Evolutionary conservation across 768 basidiomycete genomes (phyloP), one percentile per base, ranked within the genome.

Genomic region (Leccinum fibrillosum): DNA sequence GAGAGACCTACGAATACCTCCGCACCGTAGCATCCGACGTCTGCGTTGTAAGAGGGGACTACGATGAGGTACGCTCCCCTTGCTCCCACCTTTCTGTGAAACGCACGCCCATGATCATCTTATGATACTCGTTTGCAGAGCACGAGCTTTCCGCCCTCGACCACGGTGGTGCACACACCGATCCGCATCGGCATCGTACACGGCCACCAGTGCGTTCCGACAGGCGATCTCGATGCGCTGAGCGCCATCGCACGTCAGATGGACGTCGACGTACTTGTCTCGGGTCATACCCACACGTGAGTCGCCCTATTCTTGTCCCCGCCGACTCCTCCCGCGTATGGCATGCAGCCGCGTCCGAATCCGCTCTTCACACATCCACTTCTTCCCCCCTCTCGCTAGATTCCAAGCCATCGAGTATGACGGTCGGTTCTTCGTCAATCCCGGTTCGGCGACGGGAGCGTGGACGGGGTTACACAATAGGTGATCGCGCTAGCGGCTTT

Each of bases 1-100:
- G 89, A 67, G 96, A 98, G 75, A 98, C 97, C 7, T 94, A 90
- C 74, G 97, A 98, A 65, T 98, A 97, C 77, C 80, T 99, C 23
- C 81, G 92, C 63, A 94, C 92, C 13, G 90, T 99, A n/a, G 88
- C 92, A 17, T 86, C 91, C 10, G 97, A 98, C 68, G 91, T 98
- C 7, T 82, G 91, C 63, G 89, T 94, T 45, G 96, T 95, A 2
- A 81, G 86, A 64, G 97, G 97, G 4, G 97, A 98, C 72, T 97
- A 92, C 66, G 97, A 99, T 70, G 95, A 98, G 79, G 93, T 94
- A 69, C 59, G 78, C 73, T 52, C 39, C 44, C 21, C 21, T 26
- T 4, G 2, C 57, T 26, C 23, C 23, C 13, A 13, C 45, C 9
- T 34, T 13, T 26, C 37, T 23, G 49, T 12, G 37, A 13, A 15